Evolutionary conservation across 768 basidiomycete genomes (phyloP), one percentile per base, ranked within the genome.

Genomic region (Pholiota microspora): DNA sequence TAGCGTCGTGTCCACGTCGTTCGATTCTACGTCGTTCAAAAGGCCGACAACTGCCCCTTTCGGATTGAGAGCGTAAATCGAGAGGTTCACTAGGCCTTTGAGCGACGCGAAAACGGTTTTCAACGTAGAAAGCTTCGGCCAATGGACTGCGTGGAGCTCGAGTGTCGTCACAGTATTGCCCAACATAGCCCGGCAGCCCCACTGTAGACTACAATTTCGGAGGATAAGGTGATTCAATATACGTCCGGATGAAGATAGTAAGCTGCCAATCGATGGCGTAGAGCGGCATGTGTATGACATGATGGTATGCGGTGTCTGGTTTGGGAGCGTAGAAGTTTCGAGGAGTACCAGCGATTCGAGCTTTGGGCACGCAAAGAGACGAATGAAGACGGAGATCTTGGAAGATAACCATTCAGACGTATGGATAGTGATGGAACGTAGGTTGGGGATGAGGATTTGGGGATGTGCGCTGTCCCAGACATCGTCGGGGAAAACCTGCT

Each of bases 331-430:
- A 12, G 56, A 52, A 44, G 56, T 59, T 36, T 69, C 68, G 25
- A 58, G 64, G 7, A 71, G 29, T 2, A 52, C 50, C 27, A 73
- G 54, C 6, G 59, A 50, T 18, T 64, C 52, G n/a, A 70, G 48
- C 21, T 63, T 66, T 0, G 71, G 70, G 42, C 59, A 65, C 4
- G 59, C 52, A 49, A 72, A 69, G 15, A 62, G 34, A 18, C 59
- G 62, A 28, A 67, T 56, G 18, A 71, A 56, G 1, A 55, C 46
- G 0, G 63, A 57, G 12, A 70, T 59, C 25, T 60, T 55, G n/a
- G 42, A 34, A 16, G 70, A 59, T 12, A 71, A 59, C 66, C 71
- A 66, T 60, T 71, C 69, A 2, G 71, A 69, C 8, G 70, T 69
- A 48, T 65, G 60, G 6, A 71, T 53, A 12, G 62, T 55, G 16